A percentile compares a stretch with the other conserved stretches of the same genome.
phyloP scores from a whole-genome alignment of 2,329 filamentous ascomycete genomes.

The Penicillium brevicompactum region DNA sequence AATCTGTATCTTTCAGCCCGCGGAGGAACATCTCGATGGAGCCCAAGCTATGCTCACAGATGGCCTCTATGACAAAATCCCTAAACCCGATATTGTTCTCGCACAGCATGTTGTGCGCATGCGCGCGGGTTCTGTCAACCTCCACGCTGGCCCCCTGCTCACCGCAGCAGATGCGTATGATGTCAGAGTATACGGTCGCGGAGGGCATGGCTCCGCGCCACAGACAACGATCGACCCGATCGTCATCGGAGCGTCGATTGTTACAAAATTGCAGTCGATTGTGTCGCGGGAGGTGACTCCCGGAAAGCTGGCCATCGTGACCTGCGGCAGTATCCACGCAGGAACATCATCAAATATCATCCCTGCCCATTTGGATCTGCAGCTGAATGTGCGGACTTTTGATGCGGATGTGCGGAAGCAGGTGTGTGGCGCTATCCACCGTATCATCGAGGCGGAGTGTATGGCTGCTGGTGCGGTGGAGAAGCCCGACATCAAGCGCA shows the following conservation, averaged over 20 bases:
- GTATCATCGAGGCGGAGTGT: conserved; percentile 57
- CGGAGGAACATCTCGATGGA: conserved; percentile 62
- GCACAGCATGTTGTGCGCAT: conserved; percentile 56
- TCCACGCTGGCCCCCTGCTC: conserved; percentile 35
- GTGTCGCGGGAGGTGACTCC: conserved; percentile 44
- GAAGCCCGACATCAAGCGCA: conserved; percentile 48
- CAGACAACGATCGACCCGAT: conserved; percentile 51
- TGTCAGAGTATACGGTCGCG: conserved; percentile 44
- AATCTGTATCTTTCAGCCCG: conserved; percentile 64
- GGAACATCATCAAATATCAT: conserved; percentile 52
- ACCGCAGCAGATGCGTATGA: conserved; percentile 41
- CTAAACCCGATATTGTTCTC: conserved; percentile 58
- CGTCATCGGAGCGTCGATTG: conserved; percentile 45
- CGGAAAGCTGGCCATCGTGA: conserved; percentile 48
- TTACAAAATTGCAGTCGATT: conserved; percentile 45
- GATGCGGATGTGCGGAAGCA: conserved; percentile 33
- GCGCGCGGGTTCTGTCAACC: conserved; percentile 38
- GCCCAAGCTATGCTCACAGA: conserved; percentile 62
- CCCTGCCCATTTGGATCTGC: conserved; percentile 43
- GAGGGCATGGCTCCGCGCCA: conserved; percentile 49
- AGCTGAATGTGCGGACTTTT: conserved; percentile 46
- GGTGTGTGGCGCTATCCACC: conserved; percentile 40
- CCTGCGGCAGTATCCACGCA: conserved; percentile 47
- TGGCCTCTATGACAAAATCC: conserved; percentile 57
- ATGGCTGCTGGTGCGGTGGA: conserved; percentile 49